These are phyloP conservation scores for Austroboletus festivus DNA, from an alignment of 768 basidiomycete species.

Conservation along the genomic window DNA sequence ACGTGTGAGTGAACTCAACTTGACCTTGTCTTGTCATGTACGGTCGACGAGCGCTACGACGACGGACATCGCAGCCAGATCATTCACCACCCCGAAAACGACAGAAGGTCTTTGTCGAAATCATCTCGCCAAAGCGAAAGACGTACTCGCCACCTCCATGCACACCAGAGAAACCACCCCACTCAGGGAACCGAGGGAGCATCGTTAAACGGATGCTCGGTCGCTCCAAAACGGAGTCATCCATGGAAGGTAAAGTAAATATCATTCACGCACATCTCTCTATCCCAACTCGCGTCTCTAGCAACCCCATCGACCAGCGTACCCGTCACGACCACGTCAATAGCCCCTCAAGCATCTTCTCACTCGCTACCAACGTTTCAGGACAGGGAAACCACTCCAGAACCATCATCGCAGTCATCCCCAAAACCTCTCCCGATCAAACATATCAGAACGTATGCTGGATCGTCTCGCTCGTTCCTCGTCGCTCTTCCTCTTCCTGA, in stretches of 20 bases:
- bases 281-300: background rate
- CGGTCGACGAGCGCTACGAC: constrained; percentile 25
- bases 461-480: constrained; percentile 77
- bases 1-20: too few species aligned
- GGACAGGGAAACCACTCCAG: constrained; percentile 27
- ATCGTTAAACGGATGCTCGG: constrained; percentile 72
- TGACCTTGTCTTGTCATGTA: too few species aligned
- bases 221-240: constrained; percentile 63
- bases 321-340: background rate
- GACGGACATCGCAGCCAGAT: constrained; percentile 6
- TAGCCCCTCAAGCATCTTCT: constrained; percentile 23
- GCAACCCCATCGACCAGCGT: constrained; percentile 1
- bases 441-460: constrained; percentile 67
- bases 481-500: constrained; percentile 49
- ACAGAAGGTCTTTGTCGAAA: constrained; percentile 31
- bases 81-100: constrained; percentile 28
- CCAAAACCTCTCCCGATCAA: constrained; percentile 27
- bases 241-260: constrained; percentile 30
- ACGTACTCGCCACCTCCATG: too few species aligned
- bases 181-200: constrained; percentile 36
- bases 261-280: background rate
- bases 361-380: constrained; percentile 20
- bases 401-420: constrained; percentile 24
- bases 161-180: constrained; percentile 12
- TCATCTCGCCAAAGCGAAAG: constrained; percentile 14